Percentiles rank a stretch among this genome's conserved stretches.
phyloP scores from a whole-genome alignment of 306 rosid species.

The Acmispon strigosus region DNA sequence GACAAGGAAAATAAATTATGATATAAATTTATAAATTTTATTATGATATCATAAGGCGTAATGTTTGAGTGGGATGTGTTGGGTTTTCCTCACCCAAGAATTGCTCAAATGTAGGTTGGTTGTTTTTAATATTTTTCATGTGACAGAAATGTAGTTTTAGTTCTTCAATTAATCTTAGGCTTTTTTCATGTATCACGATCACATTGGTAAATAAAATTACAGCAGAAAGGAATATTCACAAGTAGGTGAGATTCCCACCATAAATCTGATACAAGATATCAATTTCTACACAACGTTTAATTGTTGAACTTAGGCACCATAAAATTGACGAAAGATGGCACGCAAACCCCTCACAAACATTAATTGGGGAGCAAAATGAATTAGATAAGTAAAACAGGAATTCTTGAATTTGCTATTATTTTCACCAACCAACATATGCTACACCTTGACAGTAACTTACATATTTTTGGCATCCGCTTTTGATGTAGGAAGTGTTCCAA shows the following conservation, averaged over 20 bases:
- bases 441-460: conserved; percentile 27
- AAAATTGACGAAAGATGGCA: conserved; percentile 33
- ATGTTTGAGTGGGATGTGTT: too few species aligned
- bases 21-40: too few species aligned
- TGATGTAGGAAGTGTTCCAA: conserved; percentile 78
- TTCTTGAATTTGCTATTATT: conserved; percentile 31
- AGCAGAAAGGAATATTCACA: conserved; percentile 13
- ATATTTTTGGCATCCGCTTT: conserved; percentile 46
- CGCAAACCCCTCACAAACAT: conserved; percentile 26
- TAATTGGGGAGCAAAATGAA: conserved; percentile 17
- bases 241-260: conserved; percentile 4
- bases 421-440: conserved; percentile 25
- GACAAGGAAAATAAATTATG: too few species aligned
- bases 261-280: conserved; percentile 12
- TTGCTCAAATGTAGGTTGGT: too few species aligned
- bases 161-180: too few species aligned
- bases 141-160: too few species aligned
- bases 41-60: too few species aligned
- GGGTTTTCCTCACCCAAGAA: too few species aligned
- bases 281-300: conserved; percentile 19
- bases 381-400: conserved; percentile 20
- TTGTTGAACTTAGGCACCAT: conserved; percentile 23
- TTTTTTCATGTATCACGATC: too few species aligned
- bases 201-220: neutral
- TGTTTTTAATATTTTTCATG: too few species aligned